Evolutionary conservation across 768 basidiomycete species (phyloP), one percentile per base, ranked within the genome.

Genomic region (Termitomyces sp.): DNA sequence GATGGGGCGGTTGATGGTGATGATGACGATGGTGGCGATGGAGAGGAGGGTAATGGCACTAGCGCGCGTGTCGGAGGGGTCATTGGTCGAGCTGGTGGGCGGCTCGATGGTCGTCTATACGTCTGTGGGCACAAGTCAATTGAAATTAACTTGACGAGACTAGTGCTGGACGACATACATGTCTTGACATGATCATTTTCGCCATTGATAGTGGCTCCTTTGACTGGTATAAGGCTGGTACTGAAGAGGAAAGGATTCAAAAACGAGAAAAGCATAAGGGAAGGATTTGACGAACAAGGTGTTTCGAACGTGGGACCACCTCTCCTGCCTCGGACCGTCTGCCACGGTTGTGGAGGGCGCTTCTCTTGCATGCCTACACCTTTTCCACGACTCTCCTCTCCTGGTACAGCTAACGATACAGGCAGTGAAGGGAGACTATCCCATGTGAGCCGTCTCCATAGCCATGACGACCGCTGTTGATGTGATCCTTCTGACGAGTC

Each of bases 171-270:
- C 4, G 28, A 68, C 80, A 49, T 66, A 82, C 80, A 71, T 81
- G 80, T 68, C 80, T 78, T 33, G 80, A 81, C 81, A 81, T 81
- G 63, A 81, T 81, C 61, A 81, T 76, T 68, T 81, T 81, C 38
- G 80, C 80, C 80, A 82, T 82, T 8, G 81, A 81, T 45, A 78
- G 65, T 50, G 80, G 80, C 40, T 74, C 71, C 55, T 76, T 75
- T 59, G 65, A 77, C 62, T 80, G 74, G 57, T 82, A 81, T 18
- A 79, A 64, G 1, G 78, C 75, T 33, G 79, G 77, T 50, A 78
- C 80, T 81, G 54, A 16, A 54, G 15, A 54, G 11, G 4, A 63
- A 51, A 49, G 16, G 33, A 20, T 24, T 49, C 11, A 57, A 16
- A 12, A n/a, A 51, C 18, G 42, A 62, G 32, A 36, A 45, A 32